Percentiles rank a stretch among this genome's conserved stretches.
These are phyloP conservation scores for Knoxia roxburghii DNA, from an alignment of 257 asterid species.

Conservation along the genomic window DNA sequence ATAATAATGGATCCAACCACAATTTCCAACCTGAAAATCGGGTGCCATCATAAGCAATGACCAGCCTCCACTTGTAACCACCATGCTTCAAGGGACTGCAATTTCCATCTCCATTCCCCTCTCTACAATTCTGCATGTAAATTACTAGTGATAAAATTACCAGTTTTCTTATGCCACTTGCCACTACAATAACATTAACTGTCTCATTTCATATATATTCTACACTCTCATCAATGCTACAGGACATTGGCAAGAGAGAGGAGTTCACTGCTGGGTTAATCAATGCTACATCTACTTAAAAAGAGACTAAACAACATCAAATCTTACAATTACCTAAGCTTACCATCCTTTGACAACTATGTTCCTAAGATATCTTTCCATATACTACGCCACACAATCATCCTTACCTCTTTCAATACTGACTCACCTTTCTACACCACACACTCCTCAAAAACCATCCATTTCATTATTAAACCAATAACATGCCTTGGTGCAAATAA, in stretches of 20 bases:
- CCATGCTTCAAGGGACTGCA: constrained; percentile 20
- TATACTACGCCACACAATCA: not conserved
- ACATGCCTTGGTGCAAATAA: not conserved
- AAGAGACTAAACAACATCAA: not conserved
- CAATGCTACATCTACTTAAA: not conserved
- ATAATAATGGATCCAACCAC: not conserved
- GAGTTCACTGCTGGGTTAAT: no score
- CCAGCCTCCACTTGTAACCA: constrained; percentile 68
- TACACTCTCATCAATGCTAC: no score
- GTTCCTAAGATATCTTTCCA: not conserved
- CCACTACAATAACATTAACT: not conserved
- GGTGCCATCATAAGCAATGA: constrained; percentile 81
- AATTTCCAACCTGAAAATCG: constrained; percentile 88
- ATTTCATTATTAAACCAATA: not conserved
- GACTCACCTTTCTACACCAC: not conserved
- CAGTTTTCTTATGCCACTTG: not conserved
- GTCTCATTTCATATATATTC: no score
- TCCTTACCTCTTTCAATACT: not conserved
- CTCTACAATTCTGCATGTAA: constrained; percentile 9
- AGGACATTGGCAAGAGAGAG: not conserved
- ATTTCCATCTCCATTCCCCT: constrained; percentile 7
- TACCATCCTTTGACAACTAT: not conserved
- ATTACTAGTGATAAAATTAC: not conserved
- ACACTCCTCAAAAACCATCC: not conserved
- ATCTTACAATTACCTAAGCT: not conserved